Evolutionary conservation across 192 early-diverging fungal species (phyloP), one percentile per base, ranked within the genome.

Genomic region (Mortierella claussenii): DNA sequence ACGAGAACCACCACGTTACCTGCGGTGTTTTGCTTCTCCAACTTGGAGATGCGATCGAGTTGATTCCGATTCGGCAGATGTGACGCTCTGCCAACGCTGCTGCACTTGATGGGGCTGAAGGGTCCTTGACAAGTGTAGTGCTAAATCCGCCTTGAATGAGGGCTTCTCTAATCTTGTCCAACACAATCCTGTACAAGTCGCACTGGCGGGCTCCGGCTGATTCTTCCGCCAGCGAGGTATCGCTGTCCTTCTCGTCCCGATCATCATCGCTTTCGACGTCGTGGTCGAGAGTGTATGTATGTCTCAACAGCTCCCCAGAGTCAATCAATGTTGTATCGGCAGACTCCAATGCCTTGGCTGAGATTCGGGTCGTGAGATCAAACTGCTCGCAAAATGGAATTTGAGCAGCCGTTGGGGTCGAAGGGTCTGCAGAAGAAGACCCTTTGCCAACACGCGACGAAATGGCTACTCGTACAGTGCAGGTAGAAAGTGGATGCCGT

Each of bases 351-450:
- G 81, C 71, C 8, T 60, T 67, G n/a, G 81, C 67, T 1, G 88
- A 83, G 27, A 96, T 93, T 21, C 84, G 81, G 46, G 91, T 90
- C 11, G 94, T 94, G 13, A 98, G 80, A 69, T 98, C 96, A 82
- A 96, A 98, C 13, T 80, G 85, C 59, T 91, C 86, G 64, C 93
- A 94, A 68, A 89, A 97, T 9, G 90, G 86, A 15, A 73, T 55
- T 36, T 83, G 83, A 36, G n/a, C n/a, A n/a, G n/a, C n/a, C n/a
- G 33, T 59, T 0, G 79, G 55, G 0, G 55, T 45, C 51, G 31
- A 62, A 48, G 31, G 27, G 44, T 43, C 18, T n/a, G 32, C n/a
- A 4, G 47, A 43, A 3, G 36, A 36, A 20, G 20, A 43, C 31
- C 27, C 56, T 27, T 56, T 60, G 42, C 50, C 57, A 31, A 68